These are phyloP conservation scores for Aspergillus kassunensis DNA, from an alignment of 495 filamentous ascomycete species.

Conservation along the genomic window DNA sequence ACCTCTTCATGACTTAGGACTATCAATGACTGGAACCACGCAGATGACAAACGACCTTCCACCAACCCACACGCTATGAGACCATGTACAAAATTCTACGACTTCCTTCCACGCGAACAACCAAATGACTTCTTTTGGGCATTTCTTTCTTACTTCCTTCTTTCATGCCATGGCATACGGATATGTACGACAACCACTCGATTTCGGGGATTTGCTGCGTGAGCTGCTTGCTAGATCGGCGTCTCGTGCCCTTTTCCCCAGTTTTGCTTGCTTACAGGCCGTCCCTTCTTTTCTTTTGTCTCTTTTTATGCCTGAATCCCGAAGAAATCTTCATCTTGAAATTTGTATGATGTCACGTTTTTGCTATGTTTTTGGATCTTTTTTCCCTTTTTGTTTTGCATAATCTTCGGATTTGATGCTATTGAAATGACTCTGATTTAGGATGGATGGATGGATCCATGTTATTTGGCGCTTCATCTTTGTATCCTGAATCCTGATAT, in stretches of 20 bases:
- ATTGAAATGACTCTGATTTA: too few relatives aligned
- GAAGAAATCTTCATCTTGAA: neutral
- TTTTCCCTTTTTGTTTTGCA: neutral
- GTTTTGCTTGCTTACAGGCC: conserved; percentile 13
- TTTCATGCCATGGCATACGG: neutral
- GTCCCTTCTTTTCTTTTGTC: conserved; percentile 17
- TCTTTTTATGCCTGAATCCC: conserved; percentile 5
- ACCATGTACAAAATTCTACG: conserved; percentile 20
- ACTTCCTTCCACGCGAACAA: neutral
- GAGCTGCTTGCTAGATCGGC: conserved; percentile 15
- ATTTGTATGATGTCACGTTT: conserved; percentile 8
- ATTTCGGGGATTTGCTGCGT: conserved; percentile 12
- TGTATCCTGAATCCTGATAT: neutral
- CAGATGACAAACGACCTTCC: conserved; percentile 19
- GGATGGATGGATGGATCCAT: too few relatives aligned
- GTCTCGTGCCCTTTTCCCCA: conserved; percentile 8
- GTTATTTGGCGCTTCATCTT: neutral
- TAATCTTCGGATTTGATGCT: too few relatives aligned
- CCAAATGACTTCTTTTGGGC: conserved; percentile 1
- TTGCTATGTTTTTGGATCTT: neutral
- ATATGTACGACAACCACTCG: conserved; percentile 16
- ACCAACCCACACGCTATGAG: conserved; percentile 14
- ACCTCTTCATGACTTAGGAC: conserved; percentile 17
- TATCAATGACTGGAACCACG: conserved; percentile 21
- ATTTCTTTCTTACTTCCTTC: conserved; percentile 1